Conservation (phyloP, 2,329 filamentous ascomycete species). For the Sordariomycetes sp. region DNA sequence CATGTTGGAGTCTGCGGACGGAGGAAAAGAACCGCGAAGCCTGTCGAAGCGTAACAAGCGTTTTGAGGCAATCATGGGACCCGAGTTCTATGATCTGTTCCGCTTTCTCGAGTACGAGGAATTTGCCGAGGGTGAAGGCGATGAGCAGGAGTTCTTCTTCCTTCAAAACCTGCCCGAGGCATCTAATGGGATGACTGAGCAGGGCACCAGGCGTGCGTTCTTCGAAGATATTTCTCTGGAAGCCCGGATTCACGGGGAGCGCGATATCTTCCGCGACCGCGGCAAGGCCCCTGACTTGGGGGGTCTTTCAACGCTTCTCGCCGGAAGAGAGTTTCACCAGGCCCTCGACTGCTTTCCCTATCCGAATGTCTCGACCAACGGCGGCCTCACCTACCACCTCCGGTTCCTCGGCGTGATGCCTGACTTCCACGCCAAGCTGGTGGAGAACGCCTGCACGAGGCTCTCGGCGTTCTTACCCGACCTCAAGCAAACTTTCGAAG, state of each 20-base stretch:
- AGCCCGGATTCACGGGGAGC: constrained; percentile 23
- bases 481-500: constrained; percentile 5
- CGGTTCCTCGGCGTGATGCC: constrained; percentile 24
- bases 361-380: constrained; percentile 10
- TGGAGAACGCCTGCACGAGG: constrained; percentile 8
- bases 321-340: constrained; percentile 17
- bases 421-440: constrained; percentile 10
- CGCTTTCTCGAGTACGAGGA: constrained; percentile 37
- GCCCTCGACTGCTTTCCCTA: constrained; percentile 17
- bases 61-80: constrained; percentile 42
- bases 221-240: constrained; percentile 39
- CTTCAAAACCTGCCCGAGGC: constrained; percentile 21
- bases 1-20: constrained; percentile 25
- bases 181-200: constrained; percentile 16
- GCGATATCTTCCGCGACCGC: constrained; percentile 19
- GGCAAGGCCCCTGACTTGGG: constrained; percentile 18
- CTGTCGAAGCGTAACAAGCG: constrained; percentile 48
- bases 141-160: constrained; percentile 26
- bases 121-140: constrained; percentile 22
- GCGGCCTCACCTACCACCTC: constrained; percentile 7
- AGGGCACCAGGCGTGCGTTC: constrained; percentile 32
- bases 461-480: not conserved
- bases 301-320: constrained; percentile 16
- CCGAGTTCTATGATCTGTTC: constrained; percentile 37
- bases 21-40: constrained; percentile 20